A percentile compares a stretch with the other conserved stretches of the same genome.
phyloP scores from a whole-genome alignment of 2,329 filamentous ascomycete genomes.

The Domatiomyces catenatus region DNA sequence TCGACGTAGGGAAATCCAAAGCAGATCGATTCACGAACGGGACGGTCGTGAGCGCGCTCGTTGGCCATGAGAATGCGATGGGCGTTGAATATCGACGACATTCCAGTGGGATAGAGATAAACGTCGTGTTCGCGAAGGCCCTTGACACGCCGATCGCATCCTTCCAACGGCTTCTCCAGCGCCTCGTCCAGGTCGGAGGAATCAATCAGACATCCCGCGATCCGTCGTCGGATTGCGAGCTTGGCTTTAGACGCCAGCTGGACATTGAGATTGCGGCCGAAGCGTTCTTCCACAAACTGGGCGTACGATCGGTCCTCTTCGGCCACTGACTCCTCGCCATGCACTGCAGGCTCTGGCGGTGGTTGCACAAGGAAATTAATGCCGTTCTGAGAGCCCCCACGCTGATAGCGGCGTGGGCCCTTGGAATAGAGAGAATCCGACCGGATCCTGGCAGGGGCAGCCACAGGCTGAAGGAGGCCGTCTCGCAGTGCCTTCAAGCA shows the following conservation, averaged over 20 bases:
- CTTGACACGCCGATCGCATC: constrained; percentile 26
- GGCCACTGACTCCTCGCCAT: constrained; percentile 7
- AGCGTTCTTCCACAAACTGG: constrained; percentile 82
- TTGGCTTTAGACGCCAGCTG: constrained; percentile 68
- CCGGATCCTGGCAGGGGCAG: constrained; percentile 10
- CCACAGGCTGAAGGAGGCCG: constrained; percentile 38
- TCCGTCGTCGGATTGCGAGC: constrained; percentile 69
- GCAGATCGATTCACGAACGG: constrained; percentile 54
- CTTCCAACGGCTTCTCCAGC: constrained; percentile 28
- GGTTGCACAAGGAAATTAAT: constrained; percentile 8
- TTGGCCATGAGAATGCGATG: constrained; percentile 58
- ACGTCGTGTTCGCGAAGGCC: constrained; percentile 73
- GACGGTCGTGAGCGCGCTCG: constrained; percentile 35
- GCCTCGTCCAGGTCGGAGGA: constrained; percentile 52
- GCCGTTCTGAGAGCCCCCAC: constrained; percentile 38
- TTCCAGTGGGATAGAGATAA: constrained; percentile 74
- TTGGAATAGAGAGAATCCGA: constrained; percentile 34
- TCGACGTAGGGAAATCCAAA: constrained; percentile 98
- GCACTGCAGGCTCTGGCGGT: constrained; percentile 23
- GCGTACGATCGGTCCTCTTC: constrained; percentile 49
- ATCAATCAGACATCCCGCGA: constrained; percentile 67
- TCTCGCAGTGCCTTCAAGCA: constrained; percentile 61
- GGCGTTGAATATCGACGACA: constrained; percentile 87
- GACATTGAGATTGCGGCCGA: constrained; percentile 75
- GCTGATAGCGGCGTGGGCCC: constrained; percentile 69